These are phyloP conservation scores for Endoconidiophora laricicola DNA, from an alignment of 2,329 filamentous ascomycete genomes.

Conservation along the genomic window DNA sequence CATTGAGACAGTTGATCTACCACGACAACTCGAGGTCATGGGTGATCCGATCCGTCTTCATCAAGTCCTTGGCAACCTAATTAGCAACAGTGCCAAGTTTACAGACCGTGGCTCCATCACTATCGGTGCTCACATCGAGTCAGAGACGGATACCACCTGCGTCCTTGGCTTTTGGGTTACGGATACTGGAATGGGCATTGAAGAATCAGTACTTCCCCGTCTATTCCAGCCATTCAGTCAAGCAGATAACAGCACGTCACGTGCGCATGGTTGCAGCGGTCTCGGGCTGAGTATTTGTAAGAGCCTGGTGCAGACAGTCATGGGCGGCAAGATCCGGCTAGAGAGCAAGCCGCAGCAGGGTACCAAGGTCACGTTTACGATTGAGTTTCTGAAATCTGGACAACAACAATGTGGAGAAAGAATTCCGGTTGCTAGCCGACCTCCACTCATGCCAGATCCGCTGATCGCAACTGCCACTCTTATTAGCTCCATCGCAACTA, in stretches of 20 bases:
- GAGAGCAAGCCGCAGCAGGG: slow-evolving; percentile 59
- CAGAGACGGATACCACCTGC: slow-evolving; percentile 52
- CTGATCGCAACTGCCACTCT: not conserved
- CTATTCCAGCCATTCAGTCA: slow-evolving; percentile 88
- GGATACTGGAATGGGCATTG: slow-evolving; percentile 85
- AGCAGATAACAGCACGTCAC: slow-evolving; percentile 75
- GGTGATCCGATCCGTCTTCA: slow-evolving; percentile 51
- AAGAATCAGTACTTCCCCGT: slow-evolving; percentile 63
- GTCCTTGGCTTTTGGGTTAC: slow-evolving; percentile 71
- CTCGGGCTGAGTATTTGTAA: slow-evolving; percentile 90
- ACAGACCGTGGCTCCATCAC: slow-evolving; percentile 76
- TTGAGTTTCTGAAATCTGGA: slow-evolving; percentile 58
- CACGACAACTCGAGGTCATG: slow-evolving; percentile 51
- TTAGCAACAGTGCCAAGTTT: slow-evolving; percentile 89
- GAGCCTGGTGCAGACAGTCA: slow-evolving; percentile 80
- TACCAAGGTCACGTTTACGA: slow-evolving; percentile 60
- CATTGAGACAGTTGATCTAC: slow-evolving; percentile 52
- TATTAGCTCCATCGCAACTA: not conserved
- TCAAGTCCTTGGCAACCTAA: slow-evolving; percentile 62
- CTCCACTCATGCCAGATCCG: no score
- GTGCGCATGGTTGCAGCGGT: slow-evolving; percentile 83
- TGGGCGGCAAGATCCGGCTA: slow-evolving; percentile 70
- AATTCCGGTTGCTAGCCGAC: no score
- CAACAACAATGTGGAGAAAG: not conserved
- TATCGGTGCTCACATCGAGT: slow-evolving; percentile 57